These are phyloP conservation scores for Phycomyces nitens DNA, from an alignment of 192 early-diverging fungal species.

Conservation along the genomic window DNA sequence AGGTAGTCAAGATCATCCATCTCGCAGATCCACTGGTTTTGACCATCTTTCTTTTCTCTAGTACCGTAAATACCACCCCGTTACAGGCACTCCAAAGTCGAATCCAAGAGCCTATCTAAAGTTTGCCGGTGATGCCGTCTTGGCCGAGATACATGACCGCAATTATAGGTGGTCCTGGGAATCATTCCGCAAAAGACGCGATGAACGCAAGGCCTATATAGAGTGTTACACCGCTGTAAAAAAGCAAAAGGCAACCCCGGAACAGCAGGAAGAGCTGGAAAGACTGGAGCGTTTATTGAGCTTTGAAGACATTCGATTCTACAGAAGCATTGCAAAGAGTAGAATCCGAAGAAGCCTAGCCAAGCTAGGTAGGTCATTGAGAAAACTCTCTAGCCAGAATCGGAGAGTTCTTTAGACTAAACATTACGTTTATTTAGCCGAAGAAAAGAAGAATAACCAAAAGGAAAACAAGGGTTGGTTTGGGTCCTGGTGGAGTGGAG, in stretches of 20 bases:
- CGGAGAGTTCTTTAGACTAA: constrained; percentile 5
- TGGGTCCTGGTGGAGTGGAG: constrained; percentile 25
- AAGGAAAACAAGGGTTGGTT: constrained; percentile 46
- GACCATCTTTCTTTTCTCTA: too few relatives aligned
- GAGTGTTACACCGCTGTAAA: constrained; percentile 49
- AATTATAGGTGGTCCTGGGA: constrained; percentile 72
- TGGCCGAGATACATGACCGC: constrained; percentile 72
- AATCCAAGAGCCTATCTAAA: constrained; percentile 73
- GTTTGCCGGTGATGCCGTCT: constrained; percentile 60
- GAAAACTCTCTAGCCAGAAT: constrained; percentile 46
- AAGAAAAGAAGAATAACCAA: constrained; percentile 32
- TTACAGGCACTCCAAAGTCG: constrained; percentile 58
- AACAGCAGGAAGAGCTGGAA: constrained; percentile 44
- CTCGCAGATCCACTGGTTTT: too few relatives aligned
- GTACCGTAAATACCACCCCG: constrained; percentile 73
- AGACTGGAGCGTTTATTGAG: constrained; percentile 61
- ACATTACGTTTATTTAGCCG: constrained; percentile 4
- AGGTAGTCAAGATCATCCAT: too few relatives aligned
- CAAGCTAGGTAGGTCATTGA: constrained; percentile 29
- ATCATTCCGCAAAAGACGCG: constrained; percentile 63
- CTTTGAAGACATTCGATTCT: constrained; percentile 77
- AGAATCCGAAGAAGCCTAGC: constrained; percentile 59
- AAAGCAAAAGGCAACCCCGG: constrained; percentile 27
- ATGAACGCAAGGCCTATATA: constrained; percentile 68
- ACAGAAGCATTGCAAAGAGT: constrained; percentile 61